Conservation (phyloP, 225 moss, liverwort and hornwort species). For the Straminergon stramineum region DNA sequence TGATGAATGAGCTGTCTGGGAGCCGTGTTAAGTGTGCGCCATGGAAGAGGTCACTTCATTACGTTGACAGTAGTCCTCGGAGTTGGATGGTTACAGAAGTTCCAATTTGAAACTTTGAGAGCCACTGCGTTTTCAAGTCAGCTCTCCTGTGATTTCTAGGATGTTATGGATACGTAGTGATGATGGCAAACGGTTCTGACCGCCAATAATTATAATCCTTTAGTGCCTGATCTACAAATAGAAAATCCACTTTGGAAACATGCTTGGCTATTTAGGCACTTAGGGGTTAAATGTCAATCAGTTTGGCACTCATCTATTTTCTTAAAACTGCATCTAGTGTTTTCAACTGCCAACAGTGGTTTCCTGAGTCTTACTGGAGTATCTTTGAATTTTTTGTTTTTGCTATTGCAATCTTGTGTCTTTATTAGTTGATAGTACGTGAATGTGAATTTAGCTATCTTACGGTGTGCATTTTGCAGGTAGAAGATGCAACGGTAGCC, state of each 20-base stretch:
- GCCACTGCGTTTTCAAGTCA: not conserved
- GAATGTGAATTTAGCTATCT: not conserved
- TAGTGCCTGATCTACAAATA: not conserved
- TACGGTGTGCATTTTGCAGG: conserved; percentile 18
- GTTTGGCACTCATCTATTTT: not conserved
- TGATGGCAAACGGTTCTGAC: not conserved
- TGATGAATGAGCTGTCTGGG: not conserved
- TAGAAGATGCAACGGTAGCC: conserved; percentile 61
- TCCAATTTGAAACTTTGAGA: not conserved
- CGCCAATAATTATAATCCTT: not conserved
- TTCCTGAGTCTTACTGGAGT: not conserved
- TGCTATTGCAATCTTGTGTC: not conserved
- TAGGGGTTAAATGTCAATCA: not conserved
- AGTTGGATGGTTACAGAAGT: not conserved
- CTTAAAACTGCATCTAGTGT: not conserved
- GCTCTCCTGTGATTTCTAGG: not conserved
- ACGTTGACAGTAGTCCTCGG: not conserved
- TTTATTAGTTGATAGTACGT: not conserved
- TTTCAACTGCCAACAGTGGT: not conserved
- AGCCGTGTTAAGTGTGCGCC: not conserved
- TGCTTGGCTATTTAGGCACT: not conserved
- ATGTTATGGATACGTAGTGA: not conserved
- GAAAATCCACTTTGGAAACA: not conserved
- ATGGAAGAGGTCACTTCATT: not conserved
- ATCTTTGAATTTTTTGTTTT: not conserved